Percentiles rank a stretch among this genome's conserved stretches.
phyloP scores from a whole-genome alignment of 345 rosid species.

The Lepidium aucheri region DNA sequence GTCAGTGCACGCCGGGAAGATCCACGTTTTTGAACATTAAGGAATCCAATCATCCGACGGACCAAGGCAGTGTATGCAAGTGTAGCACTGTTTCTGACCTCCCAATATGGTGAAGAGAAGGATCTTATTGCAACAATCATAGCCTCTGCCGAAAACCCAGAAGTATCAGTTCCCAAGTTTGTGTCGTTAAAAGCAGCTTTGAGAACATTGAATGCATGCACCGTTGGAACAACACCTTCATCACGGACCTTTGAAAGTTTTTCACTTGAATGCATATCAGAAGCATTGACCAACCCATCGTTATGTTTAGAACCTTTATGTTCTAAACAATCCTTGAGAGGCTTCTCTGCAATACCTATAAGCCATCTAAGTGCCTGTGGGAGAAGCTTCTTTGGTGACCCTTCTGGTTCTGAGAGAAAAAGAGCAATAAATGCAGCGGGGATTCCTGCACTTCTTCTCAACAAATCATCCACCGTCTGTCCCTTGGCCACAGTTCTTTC shows the following conservation, averaged over 20 bases:
- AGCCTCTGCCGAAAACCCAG: conserved; percentile 94
- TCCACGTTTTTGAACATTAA: conserved; percentile 85
- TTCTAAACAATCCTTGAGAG: conserved; percentile 35
- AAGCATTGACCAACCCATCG: conserved; percentile 22
- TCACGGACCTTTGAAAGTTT: conserved; percentile 73
- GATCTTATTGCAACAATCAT: conserved; percentile 70
- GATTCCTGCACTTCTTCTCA: conserved; percentile 98
- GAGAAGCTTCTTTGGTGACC: conserved; percentile 91
- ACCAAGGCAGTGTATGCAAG: conserved; percentile 85
- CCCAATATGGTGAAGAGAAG: conserved; percentile 96
- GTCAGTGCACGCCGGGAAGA: conserved; percentile 76
- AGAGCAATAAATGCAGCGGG: conserved; percentile 94
- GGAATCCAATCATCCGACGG: conserved; percentile 86
- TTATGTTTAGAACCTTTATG: conserved; percentile 17
- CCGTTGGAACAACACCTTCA: conserved; percentile 91
- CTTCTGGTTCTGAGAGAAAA: conserved; percentile 92
- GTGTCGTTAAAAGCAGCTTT: conserved; percentile 91
- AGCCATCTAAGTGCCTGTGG: conserved; percentile 82
- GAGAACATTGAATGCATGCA: conserved; percentile 89
- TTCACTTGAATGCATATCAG: conserved; percentile 34
- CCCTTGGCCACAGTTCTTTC: conserved; percentile 79
- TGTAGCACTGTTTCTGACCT: conserved; percentile 92
- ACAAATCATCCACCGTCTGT: conserved; percentile 83
- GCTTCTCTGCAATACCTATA: conserved; percentile 58
- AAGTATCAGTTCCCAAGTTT: conserved; percentile 89